Evolutionary conservation across 2,329 filamentous ascomycete species (phyloP).

Genomic region (Stylonectria norvegica): DNA sequence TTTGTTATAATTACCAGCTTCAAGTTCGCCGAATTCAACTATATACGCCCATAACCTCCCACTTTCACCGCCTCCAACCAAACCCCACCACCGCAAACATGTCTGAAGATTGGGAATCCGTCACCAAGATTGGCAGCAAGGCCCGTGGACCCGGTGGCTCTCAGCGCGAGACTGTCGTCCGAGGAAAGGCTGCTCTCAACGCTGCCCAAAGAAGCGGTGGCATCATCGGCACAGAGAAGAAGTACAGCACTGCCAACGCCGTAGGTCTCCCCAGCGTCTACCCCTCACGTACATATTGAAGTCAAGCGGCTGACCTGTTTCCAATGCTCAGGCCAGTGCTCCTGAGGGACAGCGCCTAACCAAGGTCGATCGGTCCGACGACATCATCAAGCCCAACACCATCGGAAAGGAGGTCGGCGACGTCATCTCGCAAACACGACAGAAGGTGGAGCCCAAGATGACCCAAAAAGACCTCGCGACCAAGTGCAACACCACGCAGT

Average conservation of each 20-base stretch:
- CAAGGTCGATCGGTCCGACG: conserved; percentile 95
- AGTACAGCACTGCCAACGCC: conserved; percentile 70
- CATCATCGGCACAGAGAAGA: conserved; percentile 87
- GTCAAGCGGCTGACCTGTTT: conserved; percentile 6
- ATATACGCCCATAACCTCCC: too few species aligned
- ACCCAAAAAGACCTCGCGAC: conserved; percentile 85
- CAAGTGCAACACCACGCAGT: conserved; percentile 82
- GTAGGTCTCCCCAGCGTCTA: conserved; percentile 24
- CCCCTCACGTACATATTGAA: background rate
- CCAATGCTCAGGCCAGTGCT: conserved; percentile 22
- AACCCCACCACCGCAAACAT: conserved; percentile 40
- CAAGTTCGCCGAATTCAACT: too few species aligned
- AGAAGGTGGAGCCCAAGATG: conserved; percentile 87
- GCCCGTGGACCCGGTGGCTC: conserved; percentile 62
- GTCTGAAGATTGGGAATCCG: conserved; percentile 74
- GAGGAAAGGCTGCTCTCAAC: conserved; percentile 79
- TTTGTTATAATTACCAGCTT: too few species aligned
- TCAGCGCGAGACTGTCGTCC: conserved; percentile 82
- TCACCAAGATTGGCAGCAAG: conserved; percentile 93
- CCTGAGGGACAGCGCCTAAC: conserved; percentile 89
- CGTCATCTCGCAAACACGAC: conserved; percentile 76
- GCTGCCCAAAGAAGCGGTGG: conserved; percentile 79
- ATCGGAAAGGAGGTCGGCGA: conserved; percentile 77
- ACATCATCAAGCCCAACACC: conserved; percentile 96
- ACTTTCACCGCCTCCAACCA: conserved; percentile 5